Conservation (phyloP, 1,284 basidiomycete genomes). For the Ustilago tritici region DNA sequence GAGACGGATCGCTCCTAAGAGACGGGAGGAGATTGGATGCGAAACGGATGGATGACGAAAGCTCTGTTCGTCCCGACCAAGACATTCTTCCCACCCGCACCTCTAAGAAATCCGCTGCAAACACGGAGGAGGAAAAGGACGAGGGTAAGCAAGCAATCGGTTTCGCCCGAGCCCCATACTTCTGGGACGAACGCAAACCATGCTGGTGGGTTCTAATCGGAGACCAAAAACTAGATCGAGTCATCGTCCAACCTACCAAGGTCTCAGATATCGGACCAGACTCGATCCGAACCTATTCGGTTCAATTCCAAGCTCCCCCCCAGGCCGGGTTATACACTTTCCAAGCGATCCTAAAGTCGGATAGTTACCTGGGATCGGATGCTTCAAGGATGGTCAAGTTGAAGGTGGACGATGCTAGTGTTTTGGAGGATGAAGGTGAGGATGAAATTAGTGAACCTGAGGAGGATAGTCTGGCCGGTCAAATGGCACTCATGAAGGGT, state of each 20-base stretch:
- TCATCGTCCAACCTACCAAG: constrained; percentile 90
- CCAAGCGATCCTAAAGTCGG: constrained; percentile 85
- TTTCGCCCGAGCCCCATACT: constrained; percentile 89
- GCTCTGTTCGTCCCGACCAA: constrained; percentile 61
- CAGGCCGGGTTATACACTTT: constrained; percentile 87
- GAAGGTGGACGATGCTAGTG: constrained; percentile 78
- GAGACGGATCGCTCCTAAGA: constrained; percentile 57
- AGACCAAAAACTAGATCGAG: constrained; percentile 87
- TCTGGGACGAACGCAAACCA: constrained; percentile 72
- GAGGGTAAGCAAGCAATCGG: constrained; percentile 73
- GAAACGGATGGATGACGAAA: constrained; percentile 70
- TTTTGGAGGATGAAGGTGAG: constrained; percentile 66
- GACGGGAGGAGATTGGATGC: constrained; percentile 57
- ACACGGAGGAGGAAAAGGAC: constrained; percentile 32
- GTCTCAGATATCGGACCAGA: constrained; percentile 75
- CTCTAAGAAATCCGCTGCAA: constrained; percentile 12
- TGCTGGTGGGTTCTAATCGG: constrained; percentile 77
- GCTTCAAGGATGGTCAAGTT: constrained; percentile 69
- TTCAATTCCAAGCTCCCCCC: constrained; percentile 95
- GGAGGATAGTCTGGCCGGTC: constrained; percentile 82
- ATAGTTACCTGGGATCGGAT: constrained; percentile 88
- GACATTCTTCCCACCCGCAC: constrained; percentile 27
- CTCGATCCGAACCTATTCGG: constrained; percentile 83
- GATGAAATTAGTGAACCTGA: constrained; percentile 69
- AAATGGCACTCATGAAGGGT: constrained; percentile 98